Evolutionary conservation across 2,329 filamentous ascomycete species (phyloP).

Genomic region (Colletotrichum cordylinicola): DNA sequence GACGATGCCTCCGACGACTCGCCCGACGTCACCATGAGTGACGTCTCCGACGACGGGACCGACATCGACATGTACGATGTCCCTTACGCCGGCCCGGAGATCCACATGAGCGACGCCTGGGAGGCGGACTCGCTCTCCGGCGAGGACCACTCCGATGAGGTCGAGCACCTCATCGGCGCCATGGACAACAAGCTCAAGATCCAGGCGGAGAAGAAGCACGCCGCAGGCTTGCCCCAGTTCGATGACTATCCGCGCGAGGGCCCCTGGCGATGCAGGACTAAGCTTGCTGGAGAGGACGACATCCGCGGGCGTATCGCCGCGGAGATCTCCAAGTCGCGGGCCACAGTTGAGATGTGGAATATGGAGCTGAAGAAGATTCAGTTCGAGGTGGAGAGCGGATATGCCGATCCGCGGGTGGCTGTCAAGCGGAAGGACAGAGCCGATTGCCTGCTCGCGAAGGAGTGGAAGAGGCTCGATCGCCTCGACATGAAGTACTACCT

Average conservation of each 20-base stretch:
- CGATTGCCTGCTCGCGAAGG: background rate
- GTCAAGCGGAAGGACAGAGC: background rate
- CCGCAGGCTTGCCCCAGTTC: background rate
- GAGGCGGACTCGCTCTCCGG: background rate
- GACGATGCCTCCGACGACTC: background rate
- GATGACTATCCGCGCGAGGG: background rate
- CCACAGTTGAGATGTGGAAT: background rate
- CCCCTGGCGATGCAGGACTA: too few species aligned
- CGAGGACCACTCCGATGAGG: background rate
- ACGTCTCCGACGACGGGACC: background rate
- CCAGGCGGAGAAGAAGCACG: background rate
- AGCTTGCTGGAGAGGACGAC: background rate
- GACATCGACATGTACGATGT: background rate
- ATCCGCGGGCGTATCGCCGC: background rate
- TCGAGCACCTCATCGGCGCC: too few species aligned
- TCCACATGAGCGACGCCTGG: background rate
- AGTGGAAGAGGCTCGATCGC: background rate
- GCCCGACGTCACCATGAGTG: background rate
- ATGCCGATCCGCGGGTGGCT: rapidly evolving
- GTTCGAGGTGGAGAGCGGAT: background rate
- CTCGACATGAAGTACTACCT: background rate
- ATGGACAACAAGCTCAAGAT: background rate
- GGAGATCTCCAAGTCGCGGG: background rate
- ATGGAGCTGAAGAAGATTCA: background rate
- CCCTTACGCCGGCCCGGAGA: background rate